Conservation (phyloP, 164 flowering plant genomes). For the Cinnamomum micranthum region DNA sequence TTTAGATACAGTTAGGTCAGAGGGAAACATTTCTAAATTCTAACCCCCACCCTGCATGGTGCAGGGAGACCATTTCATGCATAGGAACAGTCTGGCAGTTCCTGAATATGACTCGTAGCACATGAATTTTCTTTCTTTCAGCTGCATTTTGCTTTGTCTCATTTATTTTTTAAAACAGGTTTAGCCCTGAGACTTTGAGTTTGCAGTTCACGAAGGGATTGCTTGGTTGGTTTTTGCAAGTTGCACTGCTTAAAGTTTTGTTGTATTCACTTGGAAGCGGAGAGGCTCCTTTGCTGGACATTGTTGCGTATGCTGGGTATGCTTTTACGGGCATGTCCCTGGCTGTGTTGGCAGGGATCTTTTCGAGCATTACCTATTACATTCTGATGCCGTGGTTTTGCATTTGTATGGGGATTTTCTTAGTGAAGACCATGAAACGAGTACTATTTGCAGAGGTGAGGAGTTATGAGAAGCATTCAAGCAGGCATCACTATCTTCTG, state of each 20-base stretch:
- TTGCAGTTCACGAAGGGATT: conserved; percentile 34
- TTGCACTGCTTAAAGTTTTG: conserved; percentile 27
- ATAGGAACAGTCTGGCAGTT: too few species aligned
- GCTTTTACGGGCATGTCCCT: conserved; percentile 41
- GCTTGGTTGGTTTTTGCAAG: conserved; percentile 39
- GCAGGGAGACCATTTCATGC: too few species aligned
- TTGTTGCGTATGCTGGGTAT: conserved; percentile 49
- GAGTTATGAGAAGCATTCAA: conserved; percentile 29
- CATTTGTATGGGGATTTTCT: conserved; percentile 39
- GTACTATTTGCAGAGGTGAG: conserved; percentile 38
- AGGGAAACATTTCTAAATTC: too few species aligned
- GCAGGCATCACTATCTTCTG: conserved; percentile 36
- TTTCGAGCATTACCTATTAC: conserved; percentile 31
- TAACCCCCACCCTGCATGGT: too few species aligned
- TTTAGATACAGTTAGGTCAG: too few species aligned
- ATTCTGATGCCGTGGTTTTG: conserved; percentile 38
- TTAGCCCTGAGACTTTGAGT: conserved; percentile 46
- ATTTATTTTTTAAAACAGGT: conserved; percentile 27
- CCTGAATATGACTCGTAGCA: too few species aligned
- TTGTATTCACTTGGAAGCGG: conserved; percentile 35
- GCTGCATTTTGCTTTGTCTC: too few species aligned
- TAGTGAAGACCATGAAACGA: conserved; percentile 47
- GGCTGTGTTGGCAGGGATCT: conserved; percentile 33
- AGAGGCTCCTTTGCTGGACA: conserved; percentile 41
- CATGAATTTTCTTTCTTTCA: too few species aligned